phyloP scores from a whole-genome alignment of 2,329 filamentous ascomycete genomes.

The Domatiomyces catenatus region DNA sequence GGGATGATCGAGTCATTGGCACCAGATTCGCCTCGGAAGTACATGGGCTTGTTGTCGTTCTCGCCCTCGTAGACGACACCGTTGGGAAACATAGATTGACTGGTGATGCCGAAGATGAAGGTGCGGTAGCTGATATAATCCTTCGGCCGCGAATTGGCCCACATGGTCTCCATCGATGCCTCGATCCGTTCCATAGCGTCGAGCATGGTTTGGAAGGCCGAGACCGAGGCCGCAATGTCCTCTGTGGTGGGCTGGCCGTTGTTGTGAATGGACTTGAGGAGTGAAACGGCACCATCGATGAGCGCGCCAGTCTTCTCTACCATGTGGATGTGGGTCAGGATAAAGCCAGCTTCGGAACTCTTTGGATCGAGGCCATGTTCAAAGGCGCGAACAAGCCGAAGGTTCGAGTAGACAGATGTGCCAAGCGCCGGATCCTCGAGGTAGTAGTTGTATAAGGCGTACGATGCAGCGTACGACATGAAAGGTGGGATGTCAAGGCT shows the following conservation, averaged over 20 bases:
- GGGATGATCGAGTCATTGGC: constrained; percentile 93
- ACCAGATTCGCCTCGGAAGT: constrained; percentile 81
- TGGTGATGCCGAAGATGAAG: constrained; percentile 93
- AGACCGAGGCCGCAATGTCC: constrained; percentile 10
- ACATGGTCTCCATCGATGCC: constrained; percentile 78
- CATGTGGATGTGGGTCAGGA: constrained; percentile 94
- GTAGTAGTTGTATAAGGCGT: constrained; percentile 48
- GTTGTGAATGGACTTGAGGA: constrained; percentile 42
- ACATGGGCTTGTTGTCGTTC: constrained; percentile 52
- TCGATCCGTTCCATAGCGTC: constrained; percentile 55
- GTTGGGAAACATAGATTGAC: constrained; percentile 83
- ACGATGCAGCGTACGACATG: constrained; percentile 64
- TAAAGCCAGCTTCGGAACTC: constrained; percentile 86
- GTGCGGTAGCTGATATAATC: constrained; percentile 84
- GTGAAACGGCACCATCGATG: constrained; percentile 54
- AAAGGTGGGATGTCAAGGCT: constrained; percentile 70
- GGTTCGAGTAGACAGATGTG: constrained; percentile 37
- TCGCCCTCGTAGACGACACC: constrained; percentile 75
- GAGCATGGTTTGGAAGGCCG: constrained; percentile 47
- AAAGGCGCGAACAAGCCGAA: constrained; percentile 79
- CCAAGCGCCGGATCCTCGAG: constrained; percentile 36
- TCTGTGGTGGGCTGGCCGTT: not conserved
- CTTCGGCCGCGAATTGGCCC: constrained; percentile 67
- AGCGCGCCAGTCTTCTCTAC: constrained; percentile 70
- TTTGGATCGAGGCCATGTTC: constrained; percentile 73